Percentiles rank a stretch among this genome's conserved stretches.
Conservation (phyloP, 495 filamentous ascomycete species). For the Hypoxylon lenormandii region DNA sequence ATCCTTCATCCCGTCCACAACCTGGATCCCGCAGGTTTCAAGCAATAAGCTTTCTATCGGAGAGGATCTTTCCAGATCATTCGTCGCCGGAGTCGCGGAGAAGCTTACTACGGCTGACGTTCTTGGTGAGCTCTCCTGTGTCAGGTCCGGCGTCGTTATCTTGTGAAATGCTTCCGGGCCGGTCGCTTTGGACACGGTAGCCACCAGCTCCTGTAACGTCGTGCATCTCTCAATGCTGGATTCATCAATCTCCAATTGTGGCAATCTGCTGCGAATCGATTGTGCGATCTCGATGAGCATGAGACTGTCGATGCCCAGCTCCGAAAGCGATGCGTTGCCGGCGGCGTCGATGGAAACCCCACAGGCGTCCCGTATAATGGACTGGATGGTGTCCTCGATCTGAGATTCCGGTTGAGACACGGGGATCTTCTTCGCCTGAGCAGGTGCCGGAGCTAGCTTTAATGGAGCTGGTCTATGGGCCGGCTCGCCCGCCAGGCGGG, state of each 20-base stretch:
- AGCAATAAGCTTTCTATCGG: conserved; percentile 1
- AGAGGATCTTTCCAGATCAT: neutral
- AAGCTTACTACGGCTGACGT: neutral
- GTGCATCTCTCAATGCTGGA: neutral
- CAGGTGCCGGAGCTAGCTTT: neutral
- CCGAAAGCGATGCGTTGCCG: conserved; percentile 40
- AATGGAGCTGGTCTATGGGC: neutral
- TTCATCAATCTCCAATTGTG: conserved; percentile 4
- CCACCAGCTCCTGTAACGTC: neutral
- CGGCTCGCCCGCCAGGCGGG: neutral
- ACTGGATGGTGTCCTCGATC: neutral
- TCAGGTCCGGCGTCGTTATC: neutral
- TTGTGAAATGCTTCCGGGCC: neutral
- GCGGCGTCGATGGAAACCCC: neutral
- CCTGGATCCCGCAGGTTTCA: conserved; percentile 18
- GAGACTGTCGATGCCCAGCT: conserved; percentile 54
- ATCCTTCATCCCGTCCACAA: conserved; percentile 30
- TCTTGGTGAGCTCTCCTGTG: neutral
- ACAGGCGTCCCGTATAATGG: neutral
- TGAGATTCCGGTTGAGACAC: neutral
- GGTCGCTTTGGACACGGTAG: neutral
- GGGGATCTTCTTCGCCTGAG: neutral
- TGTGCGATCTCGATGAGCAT: conserved; percentile 50
- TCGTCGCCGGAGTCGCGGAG: neutral
- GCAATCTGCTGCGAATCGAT: conserved; percentile 31